These are phyloP conservation scores for Mollisiaceae sp. DNA, from an alignment of 2,329 filamentous ascomycete genomes.

Conservation along the genomic window DNA sequence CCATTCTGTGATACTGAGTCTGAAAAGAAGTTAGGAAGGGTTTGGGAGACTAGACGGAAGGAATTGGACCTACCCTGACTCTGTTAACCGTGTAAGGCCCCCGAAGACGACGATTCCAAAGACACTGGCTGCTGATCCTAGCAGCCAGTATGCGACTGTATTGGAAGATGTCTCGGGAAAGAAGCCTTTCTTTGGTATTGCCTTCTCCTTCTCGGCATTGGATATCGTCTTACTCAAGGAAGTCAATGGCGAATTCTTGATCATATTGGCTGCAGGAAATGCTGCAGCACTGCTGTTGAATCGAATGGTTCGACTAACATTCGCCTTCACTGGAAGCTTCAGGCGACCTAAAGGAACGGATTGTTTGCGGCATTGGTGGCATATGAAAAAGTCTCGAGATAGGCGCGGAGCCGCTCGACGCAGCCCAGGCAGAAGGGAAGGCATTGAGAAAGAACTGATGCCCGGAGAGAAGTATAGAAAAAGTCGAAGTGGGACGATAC, in stretches of 20 bases:
- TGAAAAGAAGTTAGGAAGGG: conserved; percentile 44
- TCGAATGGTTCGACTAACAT: conserved; percentile 34
- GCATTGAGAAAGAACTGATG: conserved; percentile 34
- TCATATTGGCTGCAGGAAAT: conserved; percentile 20
- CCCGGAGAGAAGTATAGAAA: conserved; percentile 14
- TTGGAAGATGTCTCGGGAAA: conserved; percentile 67
- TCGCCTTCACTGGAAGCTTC: conserved; percentile 32
- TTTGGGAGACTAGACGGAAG: conserved; percentile 17
- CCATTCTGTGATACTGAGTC: conserved; percentile 99
- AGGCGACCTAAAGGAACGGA: conserved; percentile 21
- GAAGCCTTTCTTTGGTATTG: conserved; percentile 30
- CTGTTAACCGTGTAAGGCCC: conserved; percentile 89
- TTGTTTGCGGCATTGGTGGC: conserved; percentile 39
- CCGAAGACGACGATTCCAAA: conserved; percentile 98
- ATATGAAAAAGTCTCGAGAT: conserved; percentile 41
- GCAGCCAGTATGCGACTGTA: conserved; percentile 86
- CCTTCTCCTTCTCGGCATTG: conserved; percentile 13
- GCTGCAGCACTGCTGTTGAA: conserved; percentile 39
- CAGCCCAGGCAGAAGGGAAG: conserved; percentile 40
- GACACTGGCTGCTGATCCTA: conserved; percentile 89
- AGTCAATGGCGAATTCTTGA: conserved; percentile 32
- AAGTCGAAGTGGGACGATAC: conserved; percentile 23
- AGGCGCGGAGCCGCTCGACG: conserved; percentile 38
- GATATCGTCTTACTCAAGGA: conserved; percentile 36
- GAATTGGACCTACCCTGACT: conserved; percentile 75